These are phyloP conservation scores for Fraxinus paxiana DNA, from an alignment of 305 asterid genomes.

Conservation along the genomic window DNA sequence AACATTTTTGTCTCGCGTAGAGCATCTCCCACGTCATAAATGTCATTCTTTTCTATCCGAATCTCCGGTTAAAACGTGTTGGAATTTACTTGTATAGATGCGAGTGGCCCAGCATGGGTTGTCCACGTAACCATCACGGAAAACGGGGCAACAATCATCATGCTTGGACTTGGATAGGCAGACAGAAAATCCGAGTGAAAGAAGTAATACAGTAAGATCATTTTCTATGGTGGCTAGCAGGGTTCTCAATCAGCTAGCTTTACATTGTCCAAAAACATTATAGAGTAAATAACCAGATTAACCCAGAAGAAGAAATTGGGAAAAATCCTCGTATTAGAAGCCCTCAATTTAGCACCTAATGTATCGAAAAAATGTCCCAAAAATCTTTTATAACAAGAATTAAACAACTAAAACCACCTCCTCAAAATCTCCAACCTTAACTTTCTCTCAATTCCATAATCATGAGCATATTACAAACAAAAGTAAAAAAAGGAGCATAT, in stretches of 20 bases:
- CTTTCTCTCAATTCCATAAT: not conserved
- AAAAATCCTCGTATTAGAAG: not conserved
- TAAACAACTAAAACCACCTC: not conserved
- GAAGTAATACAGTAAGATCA: not conserved
- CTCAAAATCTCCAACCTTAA: not conserved
- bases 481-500: not conserved
- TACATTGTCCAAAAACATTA: not conserved
- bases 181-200: not conserved
- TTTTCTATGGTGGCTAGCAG: not conserved
- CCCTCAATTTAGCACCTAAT: conserved; percentile 3
- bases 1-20: not conserved
- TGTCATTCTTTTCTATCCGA: not conserved
- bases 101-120: not conserved
- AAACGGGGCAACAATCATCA: not conserved
- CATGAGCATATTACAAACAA: not conserved
- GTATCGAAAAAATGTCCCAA: not conserved
- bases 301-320: not conserved
- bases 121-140: not conserved
- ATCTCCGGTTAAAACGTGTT: not conserved
- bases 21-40: not conserved
- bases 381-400: not conserved
- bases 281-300: not conserved
- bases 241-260: not conserved
- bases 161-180: not conserved
- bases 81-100: not conserved